Conservation (phyloP, 2,329 filamentous ascomycete species). For the Rhynchosporium graminicola region DNA sequence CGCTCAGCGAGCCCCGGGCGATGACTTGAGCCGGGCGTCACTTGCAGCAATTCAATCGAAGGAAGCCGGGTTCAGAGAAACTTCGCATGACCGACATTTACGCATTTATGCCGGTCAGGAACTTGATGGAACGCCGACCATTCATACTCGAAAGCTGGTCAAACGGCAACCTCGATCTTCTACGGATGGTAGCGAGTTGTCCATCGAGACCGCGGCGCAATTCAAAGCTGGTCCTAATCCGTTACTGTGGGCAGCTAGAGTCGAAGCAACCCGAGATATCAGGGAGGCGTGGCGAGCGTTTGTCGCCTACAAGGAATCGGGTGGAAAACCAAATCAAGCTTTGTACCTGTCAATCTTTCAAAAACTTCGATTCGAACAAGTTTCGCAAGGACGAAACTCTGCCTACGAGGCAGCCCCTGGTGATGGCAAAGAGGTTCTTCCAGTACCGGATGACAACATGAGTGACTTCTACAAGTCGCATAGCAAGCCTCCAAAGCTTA, state of each 20-base stretch:
- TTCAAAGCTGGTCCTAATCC: constrained; percentile 1
- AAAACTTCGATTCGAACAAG: constrained; percentile 50
- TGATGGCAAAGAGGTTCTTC: constrained; percentile 57
- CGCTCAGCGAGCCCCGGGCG: constrained; percentile 52
- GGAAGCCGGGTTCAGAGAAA: constrained; percentile 55
- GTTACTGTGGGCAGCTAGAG: constrained; percentile 53
- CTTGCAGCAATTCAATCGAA: constrained; percentile 55
- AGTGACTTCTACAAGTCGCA: constrained; percentile 66
- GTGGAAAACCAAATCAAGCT: constrained; percentile 43
- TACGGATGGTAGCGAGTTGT: background rate
- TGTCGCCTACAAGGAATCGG: constrained; percentile 39
- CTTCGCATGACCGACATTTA: constrained; percentile 50
- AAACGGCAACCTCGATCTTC: constrained; percentile 10
- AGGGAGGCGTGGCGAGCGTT: constrained; percentile 60
- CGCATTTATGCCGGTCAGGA: constrained; percentile 55
- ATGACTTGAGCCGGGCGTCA: constrained; percentile 55
- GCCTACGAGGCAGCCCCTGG: constrained; percentile 51
- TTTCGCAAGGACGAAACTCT: constrained; percentile 32
- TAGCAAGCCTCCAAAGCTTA: constrained; percentile 59
- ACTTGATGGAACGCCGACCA: constrained; percentile 54
- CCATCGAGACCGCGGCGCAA: background rate
- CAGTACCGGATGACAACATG: constrained; percentile 57
- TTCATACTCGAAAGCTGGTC: constrained; percentile 51
- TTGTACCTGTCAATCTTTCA: constrained; percentile 63
- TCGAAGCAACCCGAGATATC: constrained; percentile 60